phyloP scores from a whole-genome alignment of 2,329 filamentous ascomycete species.

The Arthrobotrys entomopaga region DNA sequence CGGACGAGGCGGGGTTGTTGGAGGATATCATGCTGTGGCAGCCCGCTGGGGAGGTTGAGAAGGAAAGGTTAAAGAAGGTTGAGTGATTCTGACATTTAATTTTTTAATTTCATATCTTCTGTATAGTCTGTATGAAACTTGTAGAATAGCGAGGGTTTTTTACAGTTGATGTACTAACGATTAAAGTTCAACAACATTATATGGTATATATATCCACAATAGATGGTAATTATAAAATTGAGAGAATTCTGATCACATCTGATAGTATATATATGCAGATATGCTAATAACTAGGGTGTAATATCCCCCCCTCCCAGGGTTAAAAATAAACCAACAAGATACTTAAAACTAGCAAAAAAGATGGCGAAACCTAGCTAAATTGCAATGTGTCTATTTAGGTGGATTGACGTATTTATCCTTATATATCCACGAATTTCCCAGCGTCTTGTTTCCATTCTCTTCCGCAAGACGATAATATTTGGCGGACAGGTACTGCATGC shows the following conservation, averaged over 20 bases:
- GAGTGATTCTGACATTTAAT: conserved; percentile 14
- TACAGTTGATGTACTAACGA: no score
- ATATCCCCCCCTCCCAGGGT: no score
- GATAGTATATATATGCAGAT: no score
- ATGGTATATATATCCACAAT: no score
- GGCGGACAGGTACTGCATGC: conserved; percentile 69
- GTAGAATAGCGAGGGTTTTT: background rate
- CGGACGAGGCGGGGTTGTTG: conserved; percentile 58
- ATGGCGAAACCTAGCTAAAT: no score
- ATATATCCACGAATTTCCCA: conserved; percentile 99
- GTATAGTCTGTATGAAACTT: background rate
- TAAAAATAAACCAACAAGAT: no score
- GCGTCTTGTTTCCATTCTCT: conserved; percentile 83
- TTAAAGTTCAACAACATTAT: no score
- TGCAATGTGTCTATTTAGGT: conserved; percentile 61
- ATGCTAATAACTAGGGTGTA: no score
- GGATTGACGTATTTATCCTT: conserved; percentile 85
- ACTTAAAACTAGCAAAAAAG: no score
- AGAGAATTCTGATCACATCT: no score
- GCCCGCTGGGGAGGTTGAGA: conserved; percentile 29
- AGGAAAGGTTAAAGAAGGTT: conserved; percentile 48
- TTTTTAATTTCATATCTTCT: background rate
- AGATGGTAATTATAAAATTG: no score
- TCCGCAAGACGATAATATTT: conserved; percentile 94
- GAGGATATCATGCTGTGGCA: conserved; percentile 15